A percentile compares a stretch with the other conserved stretches of the same genome.
These are phyloP conservation scores for Cyphellophora europaea DNA, from an alignment of 2,329 filamentous ascomycete genomes.

Conservation along the genomic window DNA sequence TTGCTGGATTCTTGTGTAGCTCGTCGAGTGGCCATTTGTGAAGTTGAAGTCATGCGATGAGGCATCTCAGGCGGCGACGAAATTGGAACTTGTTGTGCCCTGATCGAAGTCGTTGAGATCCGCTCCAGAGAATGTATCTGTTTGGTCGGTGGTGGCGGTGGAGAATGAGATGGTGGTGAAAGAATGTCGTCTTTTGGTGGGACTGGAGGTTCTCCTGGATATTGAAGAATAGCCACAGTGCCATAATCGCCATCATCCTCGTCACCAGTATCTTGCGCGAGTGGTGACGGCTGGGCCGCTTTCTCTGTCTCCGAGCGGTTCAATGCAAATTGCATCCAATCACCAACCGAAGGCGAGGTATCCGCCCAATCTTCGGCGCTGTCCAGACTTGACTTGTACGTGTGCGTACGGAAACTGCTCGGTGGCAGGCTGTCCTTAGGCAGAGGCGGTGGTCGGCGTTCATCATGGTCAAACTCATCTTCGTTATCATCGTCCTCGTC, in stretches of 20 bases:
- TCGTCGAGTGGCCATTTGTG: conserved; percentile 3
- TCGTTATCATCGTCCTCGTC: not conserved
- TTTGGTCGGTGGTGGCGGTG: conserved; percentile 14
- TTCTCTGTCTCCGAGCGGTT: conserved; percentile 6
- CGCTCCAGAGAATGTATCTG: conserved; percentile 12
- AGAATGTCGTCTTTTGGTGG: conserved; percentile 8
- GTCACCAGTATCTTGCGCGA: conserved; percentile 6
- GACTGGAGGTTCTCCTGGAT: not conserved
- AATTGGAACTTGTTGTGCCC: not conserved
- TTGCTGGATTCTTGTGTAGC: conserved; percentile 5
- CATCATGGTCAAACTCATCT: not conserved
- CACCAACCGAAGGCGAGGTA: conserved; percentile 39
- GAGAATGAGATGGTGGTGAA: conserved; percentile 16
- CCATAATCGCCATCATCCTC: not conserved
- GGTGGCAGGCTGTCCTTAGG: conserved; percentile 5
- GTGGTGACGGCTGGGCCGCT: conserved; percentile 6
- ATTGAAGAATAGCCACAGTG: not conserved
- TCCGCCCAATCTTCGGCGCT: conserved; percentile 38
- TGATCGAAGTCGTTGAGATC: conserved; percentile 3
- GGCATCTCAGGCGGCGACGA: conserved; percentile 6
- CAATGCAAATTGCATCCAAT: conserved; percentile 37
- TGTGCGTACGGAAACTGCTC: conserved; percentile 12
- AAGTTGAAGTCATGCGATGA: conserved; percentile 6
- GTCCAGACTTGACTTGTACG: conserved; percentile 33
- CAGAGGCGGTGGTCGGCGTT: not conserved